These are phyloP conservation scores for Raphanus hybrid DNA, from an alignment of 441 rosid genomes.

Conservation along the genomic window DNA sequence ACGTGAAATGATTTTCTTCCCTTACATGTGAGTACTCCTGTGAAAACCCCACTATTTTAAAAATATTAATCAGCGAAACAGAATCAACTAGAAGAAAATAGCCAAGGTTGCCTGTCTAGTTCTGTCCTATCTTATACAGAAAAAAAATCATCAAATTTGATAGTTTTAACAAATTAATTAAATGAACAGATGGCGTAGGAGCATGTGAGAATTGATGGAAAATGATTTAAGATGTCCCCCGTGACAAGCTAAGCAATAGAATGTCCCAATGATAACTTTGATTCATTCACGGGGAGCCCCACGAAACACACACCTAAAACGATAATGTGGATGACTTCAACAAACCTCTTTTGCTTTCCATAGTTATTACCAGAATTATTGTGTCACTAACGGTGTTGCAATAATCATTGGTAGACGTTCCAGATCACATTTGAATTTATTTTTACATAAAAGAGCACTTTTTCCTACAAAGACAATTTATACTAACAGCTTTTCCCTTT, in stretches of 20 bases:
- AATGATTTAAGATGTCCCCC: conserved; percentile 46
- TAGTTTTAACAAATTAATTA: not conserved
- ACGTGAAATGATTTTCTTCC: conserved; percentile 4
- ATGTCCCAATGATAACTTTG: conserved; percentile 32
- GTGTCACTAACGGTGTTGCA: conserved; percentile 8
- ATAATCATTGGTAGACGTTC: conserved; percentile 23
- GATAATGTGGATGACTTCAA: conserved; percentile 12
- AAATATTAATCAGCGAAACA: conserved; percentile 13
- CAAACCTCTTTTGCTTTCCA: conserved; percentile 15
- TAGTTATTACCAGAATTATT: conserved; percentile 3
- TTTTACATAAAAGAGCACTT: no score
- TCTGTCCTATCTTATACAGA: conserved; percentile 22
- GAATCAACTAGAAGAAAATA: not conserved
- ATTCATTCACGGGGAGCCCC: conserved; percentile 19
- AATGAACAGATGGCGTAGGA: conserved; percentile 3
- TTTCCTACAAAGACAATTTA: no score
- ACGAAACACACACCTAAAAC: conserved; percentile 9
- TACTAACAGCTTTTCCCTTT: no score
- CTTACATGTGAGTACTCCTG: conserved; percentile 6
- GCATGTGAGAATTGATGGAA: conserved; percentile 40
- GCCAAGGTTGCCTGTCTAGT: conserved; percentile 26
- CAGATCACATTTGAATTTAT: no score
- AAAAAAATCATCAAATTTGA: not conserved
- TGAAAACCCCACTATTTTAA: not conserved
- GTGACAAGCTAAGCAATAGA: conserved; percentile 49